Evolutionary conservation across 805 yeast genomes (phyloP).

Genomic region (Candida ovalis): DNA sequence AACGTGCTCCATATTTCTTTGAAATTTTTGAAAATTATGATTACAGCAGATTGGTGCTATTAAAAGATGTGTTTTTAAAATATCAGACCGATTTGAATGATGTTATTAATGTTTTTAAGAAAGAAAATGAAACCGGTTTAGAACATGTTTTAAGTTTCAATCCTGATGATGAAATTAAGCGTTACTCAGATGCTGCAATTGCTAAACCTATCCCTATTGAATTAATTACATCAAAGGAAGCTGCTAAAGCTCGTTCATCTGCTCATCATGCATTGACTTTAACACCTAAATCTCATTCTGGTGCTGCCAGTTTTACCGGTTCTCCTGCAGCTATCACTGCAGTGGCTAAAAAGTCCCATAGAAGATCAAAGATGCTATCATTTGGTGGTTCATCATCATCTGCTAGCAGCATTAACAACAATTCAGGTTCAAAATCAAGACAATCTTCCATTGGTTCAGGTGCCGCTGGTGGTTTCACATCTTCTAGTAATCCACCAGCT

Average conservation of each 20-base stretch:
- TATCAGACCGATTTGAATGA: conserved; percentile 62
- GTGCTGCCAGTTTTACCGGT: conserved; percentile 18
- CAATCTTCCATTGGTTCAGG: conserved; percentile 11
- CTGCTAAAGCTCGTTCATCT: conserved; percentile 4
- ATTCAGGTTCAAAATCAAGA: conserved; percentile 14
- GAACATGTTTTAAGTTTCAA: conserved; percentile 62
- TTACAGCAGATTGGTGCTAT: conserved; percentile 51
- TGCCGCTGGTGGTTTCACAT: conserved; percentile 4
- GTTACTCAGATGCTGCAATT: conserved; percentile 44
- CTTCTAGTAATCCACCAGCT: conserved; percentile 4
- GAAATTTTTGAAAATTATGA: conserved; percentile 74
- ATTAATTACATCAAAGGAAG: conserved; percentile 13
- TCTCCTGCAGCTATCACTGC: conserved; percentile 4
- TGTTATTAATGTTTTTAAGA: conserved; percentile 40
- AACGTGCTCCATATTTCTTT: conserved; percentile 72
- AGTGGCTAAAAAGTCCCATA: conserved; percentile 2
- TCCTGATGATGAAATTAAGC: conserved; percentile 54
- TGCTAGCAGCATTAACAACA: conserved; percentile 1
- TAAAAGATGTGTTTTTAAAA: conserved; percentile 64
- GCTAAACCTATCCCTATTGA: conserved; percentile 27
- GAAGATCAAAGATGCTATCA: conserved; percentile 5
- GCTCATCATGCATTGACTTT: conserved; percentile 8
- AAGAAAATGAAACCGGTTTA: conserved; percentile 58
- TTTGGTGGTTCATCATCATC: conserved; percentile 3
- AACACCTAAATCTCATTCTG: conserved; percentile 6